phyloP scores from a whole-genome alignment of 257 asterid species.

The Solanum megistacrolobum region DNA sequence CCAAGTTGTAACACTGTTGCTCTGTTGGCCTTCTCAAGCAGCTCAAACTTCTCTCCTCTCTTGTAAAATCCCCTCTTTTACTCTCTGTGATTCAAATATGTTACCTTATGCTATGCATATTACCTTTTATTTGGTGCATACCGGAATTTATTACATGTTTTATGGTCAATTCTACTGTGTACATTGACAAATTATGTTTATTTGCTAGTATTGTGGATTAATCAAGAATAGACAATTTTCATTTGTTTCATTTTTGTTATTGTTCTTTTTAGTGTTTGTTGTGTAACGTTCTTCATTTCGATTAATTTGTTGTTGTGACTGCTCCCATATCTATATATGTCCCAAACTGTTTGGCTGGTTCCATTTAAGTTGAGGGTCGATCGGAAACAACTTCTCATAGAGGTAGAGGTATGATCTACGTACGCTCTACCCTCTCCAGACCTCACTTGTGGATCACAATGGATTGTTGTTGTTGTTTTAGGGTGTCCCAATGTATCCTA shows the following conservation, averaged over 20 bases:
- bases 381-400: not conserved
- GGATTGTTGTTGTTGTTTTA: not conserved
- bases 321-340: not conserved
- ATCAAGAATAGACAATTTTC: not conserved
- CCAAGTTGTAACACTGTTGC: not conserved
- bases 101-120: not conserved
- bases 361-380: not conserved
- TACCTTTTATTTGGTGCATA: not conserved
- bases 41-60: not conserved
- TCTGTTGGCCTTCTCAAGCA: not conserved
- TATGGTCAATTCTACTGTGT: not conserved
- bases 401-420: not conserved
- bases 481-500: not conserved
- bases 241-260: not conserved
- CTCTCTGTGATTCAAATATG: not conserved
- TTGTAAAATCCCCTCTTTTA: not conserved
- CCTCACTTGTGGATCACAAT: not conserved
- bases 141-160: not conserved
- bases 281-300: not conserved
- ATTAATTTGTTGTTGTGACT: not conserved
- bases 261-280: not conserved
- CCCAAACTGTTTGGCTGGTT: not conserved
- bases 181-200: not conserved
- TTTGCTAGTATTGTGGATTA: no score
- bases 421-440: not conserved